These are phyloP conservation scores for Aureobasidium uvarum DNA, from an alignment of 2,329 filamentous ascomycete species.

Conservation along the genomic window DNA sequence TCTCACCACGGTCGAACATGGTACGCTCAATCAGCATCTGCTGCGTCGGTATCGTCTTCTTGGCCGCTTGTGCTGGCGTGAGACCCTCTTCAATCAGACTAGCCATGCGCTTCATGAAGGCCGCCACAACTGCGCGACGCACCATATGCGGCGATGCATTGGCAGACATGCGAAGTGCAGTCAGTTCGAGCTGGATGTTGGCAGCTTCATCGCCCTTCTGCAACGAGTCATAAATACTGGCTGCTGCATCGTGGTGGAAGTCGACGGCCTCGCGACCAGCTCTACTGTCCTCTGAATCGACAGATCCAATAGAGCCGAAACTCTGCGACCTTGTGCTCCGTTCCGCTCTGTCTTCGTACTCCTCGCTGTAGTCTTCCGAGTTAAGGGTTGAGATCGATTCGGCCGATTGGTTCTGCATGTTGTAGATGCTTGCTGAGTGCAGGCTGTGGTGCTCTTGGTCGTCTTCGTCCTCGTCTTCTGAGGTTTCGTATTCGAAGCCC, in stretches of 20 bases:
- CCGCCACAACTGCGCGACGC: conserved; percentile 77
- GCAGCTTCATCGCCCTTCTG: conserved; percentile 68
- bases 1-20: conserved; percentile 56
- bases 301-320: conserved; percentile 58
- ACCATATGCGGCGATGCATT: conserved; percentile 89
- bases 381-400: conserved; percentile 65
- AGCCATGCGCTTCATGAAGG: conserved; percentile 77
- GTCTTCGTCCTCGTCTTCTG: conserved; percentile 63
- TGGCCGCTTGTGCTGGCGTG: conserved; percentile 43
- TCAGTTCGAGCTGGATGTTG: conserved; percentile 91
- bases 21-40: conserved; percentile 60
- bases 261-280: conserved; percentile 47
- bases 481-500: conserved; percentile 58
- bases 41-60: conserved; percentile 49
- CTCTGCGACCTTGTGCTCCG: conserved; percentile 35
- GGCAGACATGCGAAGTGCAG: conserved; percentile 84
- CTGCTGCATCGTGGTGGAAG: conserved; percentile 85
- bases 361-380: conserved; percentile 49
- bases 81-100: conserved; percentile 59
- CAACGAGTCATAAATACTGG: conserved; percentile 82
- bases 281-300: conserved; percentile 61
- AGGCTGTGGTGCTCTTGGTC: conserved; percentile 50
- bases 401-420: conserved; percentile 49
- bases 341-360: conserved; percentile 30
- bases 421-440: conserved; percentile 46